These are phyloP conservation scores for Tilletia indica DNA, from an alignment of 1,284 basidiomycete genomes.

Conservation along the genomic window DNA sequence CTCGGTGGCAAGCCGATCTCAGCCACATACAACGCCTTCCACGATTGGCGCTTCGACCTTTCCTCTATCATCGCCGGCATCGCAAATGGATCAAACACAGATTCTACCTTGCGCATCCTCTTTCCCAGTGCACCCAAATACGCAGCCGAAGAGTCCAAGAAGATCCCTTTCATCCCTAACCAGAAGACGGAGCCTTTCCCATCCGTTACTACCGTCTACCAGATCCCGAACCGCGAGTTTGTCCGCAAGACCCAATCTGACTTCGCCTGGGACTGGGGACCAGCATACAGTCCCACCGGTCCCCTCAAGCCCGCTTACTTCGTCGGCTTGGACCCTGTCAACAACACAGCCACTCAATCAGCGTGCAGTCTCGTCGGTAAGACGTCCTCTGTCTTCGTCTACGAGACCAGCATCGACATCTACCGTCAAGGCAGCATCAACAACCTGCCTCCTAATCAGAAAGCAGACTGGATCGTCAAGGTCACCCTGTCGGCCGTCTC, in stretches of 20 bases:
- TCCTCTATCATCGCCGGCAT: constrained; percentile 5
- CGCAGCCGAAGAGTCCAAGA: constrained; percentile 22
- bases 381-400: background rate
- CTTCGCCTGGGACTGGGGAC: constrained; percentile 52
- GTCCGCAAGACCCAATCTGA: constrained; percentile 47
- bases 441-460: constrained; percentile 38
- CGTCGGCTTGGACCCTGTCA: constrained; percentile 22
- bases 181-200: constrained; percentile 21
- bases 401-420: constrained; percentile 29
- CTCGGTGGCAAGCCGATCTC: constrained; percentile 62
- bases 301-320: constrained; percentile 33
- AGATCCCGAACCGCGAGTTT: constrained; percentile 40
- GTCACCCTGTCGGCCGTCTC: constrained; percentile 38
- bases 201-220: constrained; percentile 25
- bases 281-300: constrained; percentile 32
- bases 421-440: constrained; percentile 37
- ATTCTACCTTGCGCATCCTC: constrained; percentile 26
- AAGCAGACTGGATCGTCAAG: constrained; percentile 44
- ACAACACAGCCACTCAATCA: background rate
- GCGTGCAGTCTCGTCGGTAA: constrained; percentile 12
- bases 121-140: constrained; percentile 28
- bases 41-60: constrained; percentile 62
- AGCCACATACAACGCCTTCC: constrained; percentile 66
- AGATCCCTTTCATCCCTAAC: constrained; percentile 29
- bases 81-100: background rate